Conservation (phyloP, 2,329 filamentous ascomycete genomes). For the Ascomycota sp. region DNA sequence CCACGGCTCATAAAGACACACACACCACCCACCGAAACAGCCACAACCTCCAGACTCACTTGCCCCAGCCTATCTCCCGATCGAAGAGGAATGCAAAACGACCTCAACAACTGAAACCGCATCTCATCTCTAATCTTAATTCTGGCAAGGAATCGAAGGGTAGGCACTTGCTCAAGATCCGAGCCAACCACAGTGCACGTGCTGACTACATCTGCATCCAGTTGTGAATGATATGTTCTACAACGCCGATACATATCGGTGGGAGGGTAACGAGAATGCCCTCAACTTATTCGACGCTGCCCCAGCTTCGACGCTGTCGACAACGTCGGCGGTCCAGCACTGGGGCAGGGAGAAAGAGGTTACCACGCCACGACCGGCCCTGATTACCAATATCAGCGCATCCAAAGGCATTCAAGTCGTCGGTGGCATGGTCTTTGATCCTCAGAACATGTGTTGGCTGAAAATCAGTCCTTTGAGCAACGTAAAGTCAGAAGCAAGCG, state of each 20-base stretch:
- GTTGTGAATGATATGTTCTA: conserved; percentile 92
- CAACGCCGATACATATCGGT: conserved; percentile 67
- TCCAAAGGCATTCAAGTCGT: conserved; percentile 82
- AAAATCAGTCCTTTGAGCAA: conserved; percentile 42
- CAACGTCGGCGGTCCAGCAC: conserved; percentile 15
- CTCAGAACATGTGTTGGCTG: conserved; percentile 92
- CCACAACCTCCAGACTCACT: conserved; percentile 19
- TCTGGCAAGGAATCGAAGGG: conserved; percentile 59
- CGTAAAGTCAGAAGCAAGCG: conserved; percentile 26
- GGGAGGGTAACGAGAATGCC: conserved; percentile 92
- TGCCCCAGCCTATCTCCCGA: conserved; percentile 21
- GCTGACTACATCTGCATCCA: conserved; percentile 12
- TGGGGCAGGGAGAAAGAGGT: conserved; percentile 35
- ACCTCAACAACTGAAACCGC: conserved; percentile 53
- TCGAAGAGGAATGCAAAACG: conserved; percentile 36
- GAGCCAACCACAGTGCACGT: too few relatives aligned
- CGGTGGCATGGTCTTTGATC: conserved; percentile 97
- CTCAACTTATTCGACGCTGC: conserved; percentile 56
- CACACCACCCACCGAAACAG: conserved; percentile 30
- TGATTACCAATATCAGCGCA: conserved; percentile 78
- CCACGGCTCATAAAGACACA: conserved; percentile 32
- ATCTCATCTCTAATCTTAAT: conserved; percentile 71
- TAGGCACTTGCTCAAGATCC: conserved; percentile 22
- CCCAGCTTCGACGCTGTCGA: conserved; percentile 32
- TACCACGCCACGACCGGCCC: conserved; percentile 44